Conservation (phyloP, 257 asterid genomes). For the Oldenlandia corymbosa region DNA sequence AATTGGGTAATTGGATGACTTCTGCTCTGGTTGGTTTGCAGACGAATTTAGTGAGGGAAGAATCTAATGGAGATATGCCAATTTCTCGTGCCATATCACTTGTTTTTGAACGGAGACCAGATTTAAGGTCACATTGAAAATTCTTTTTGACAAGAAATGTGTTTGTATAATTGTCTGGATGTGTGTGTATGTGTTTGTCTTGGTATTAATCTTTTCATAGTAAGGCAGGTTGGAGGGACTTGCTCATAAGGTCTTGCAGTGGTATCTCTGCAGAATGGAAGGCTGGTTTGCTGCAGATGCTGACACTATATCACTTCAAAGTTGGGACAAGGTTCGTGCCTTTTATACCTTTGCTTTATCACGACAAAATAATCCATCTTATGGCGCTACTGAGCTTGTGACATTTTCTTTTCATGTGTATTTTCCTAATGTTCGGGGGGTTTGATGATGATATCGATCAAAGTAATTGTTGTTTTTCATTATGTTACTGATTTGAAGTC, state of each 20-base stretch:
- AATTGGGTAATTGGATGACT: neutral
- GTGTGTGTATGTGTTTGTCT: neutral
- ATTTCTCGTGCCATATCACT: constrained; percentile 71
- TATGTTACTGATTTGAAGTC: no score
- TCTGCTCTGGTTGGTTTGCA: constrained; percentile 24
- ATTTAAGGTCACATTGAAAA: constrained; percentile 48
- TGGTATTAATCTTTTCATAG: constrained; percentile 2
- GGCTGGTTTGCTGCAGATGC: constrained; percentile 99
- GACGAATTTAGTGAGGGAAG: constrained; percentile 73
- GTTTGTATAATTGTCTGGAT: neutral
- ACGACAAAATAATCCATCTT: neutral
- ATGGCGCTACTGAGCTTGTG: neutral
- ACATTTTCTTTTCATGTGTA: neutral
- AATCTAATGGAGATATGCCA: constrained; percentile 68
- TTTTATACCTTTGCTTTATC: neutral
- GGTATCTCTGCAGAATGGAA: constrained; percentile 98
- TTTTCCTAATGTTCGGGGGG: no score
- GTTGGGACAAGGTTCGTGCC: constrained; percentile 81
- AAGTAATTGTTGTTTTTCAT: no score
- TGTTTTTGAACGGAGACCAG: constrained; percentile 81
- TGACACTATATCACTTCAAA: constrained; percentile 80
- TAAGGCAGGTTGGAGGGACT: constrained; percentile 71
- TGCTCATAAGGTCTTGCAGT: constrained; percentile 75
- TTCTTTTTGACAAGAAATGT: neutral
- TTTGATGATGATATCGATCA: no score